Evolutionary conservation across 2,329 filamentous ascomycete species (phyloP).

Genomic region (Seiridium cupressi): DNA sequence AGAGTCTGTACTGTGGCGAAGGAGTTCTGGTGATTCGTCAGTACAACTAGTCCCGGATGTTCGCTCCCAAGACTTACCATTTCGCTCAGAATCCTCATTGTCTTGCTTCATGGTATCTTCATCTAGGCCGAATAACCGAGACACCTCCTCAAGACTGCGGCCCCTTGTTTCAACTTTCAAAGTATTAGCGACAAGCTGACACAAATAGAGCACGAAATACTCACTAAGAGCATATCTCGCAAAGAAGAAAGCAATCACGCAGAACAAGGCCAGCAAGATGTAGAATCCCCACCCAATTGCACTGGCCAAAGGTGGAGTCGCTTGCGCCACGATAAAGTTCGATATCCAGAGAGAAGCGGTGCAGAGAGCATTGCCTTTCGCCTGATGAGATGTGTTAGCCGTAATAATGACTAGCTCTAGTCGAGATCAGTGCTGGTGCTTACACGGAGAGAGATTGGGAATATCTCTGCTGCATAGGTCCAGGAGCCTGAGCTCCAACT

Average conservation of each 20-base stretch:
- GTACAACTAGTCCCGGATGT: not conserved
- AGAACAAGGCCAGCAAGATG: constrained; percentile 22
- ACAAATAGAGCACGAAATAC: not conserved
- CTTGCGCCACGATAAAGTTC: constrained; percentile 21
- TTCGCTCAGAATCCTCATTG: not conserved
- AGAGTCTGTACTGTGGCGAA: not conserved
- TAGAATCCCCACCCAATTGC: constrained; percentile 25
- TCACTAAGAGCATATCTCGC: constrained; percentile 23
- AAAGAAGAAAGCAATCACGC: constrained; percentile 23
- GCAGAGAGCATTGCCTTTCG: constrained; percentile 26
- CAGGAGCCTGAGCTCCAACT: constrained; percentile 28
- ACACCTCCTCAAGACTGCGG: not conserved
- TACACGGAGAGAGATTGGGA: constrained; percentile 25
- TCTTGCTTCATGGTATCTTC: not conserved
- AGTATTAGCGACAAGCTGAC: too few relatives aligned
- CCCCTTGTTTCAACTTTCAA: not conserved
- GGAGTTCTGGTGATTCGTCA: not conserved
- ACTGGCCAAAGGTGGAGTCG: constrained; percentile 19
- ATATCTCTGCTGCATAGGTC: constrained; percentile 30
- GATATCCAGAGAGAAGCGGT: constrained; percentile 26
- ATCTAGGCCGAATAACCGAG: not conserved
- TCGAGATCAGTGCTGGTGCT: constrained; percentile 5
- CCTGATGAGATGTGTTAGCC: constrained; percentile 13
- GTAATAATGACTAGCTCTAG: not conserved
- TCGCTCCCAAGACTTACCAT: not conserved